phyloP scores from a whole-genome alignment of 164 flowering plant genomes.

The Dillenia turbinata region DNA sequence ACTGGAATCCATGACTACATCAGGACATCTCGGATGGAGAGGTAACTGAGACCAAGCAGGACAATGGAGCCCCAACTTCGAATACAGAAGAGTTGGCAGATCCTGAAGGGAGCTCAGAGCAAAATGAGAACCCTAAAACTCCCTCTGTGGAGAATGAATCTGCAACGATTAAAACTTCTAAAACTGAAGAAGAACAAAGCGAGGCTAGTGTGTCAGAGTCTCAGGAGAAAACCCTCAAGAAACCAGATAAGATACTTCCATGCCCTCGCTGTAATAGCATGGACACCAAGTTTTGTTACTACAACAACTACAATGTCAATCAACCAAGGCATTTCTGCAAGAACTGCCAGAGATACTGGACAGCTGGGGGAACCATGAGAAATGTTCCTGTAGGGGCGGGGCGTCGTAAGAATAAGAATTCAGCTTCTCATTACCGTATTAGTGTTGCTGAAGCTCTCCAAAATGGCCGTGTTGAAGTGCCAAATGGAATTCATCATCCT shows the following conservation, averaged over 20 bases:
- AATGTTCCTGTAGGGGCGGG: conserved; percentile 78
- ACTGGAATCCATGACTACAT: not conserved
- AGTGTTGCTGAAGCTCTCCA: conserved; percentile 58
- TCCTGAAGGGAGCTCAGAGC: conserved; percentile 17
- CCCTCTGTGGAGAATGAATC: conserved; percentile 23
- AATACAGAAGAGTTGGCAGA: conserved; percentile 13
- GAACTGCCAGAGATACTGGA: conserved; percentile 77
- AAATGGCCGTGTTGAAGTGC: conserved; percentile 30
- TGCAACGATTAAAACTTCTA: conserved; percentile 10
- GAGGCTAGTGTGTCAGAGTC: conserved; percentile 22
- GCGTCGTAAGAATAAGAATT: conserved; percentile 52
- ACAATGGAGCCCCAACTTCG: conserved; percentile 7
- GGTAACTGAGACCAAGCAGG: conserved; percentile 1
- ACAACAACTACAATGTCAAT: conserved; percentile 66
- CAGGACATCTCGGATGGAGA: not conserved
- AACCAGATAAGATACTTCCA: conserved; percentile 54
- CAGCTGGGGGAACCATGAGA: conserved; percentile 75
- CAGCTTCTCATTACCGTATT: conserved; percentile 42
- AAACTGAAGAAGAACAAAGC: conserved; percentile 29
- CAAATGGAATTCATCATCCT: conserved; percentile 33
- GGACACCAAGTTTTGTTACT: conserved; percentile 76
- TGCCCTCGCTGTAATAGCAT: conserved; percentile 71
- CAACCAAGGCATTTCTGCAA: conserved; percentile 73
- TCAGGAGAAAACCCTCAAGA: conserved; percentile 42
- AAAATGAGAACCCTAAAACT: conserved; percentile 25